Percentiles rank a stretch among this genome's conserved stretches.
Evolutionary conservation across 352 stramenopile genomes (phyloP).

Genomic region (Globisporangium rhizosaccharum): DNA sequence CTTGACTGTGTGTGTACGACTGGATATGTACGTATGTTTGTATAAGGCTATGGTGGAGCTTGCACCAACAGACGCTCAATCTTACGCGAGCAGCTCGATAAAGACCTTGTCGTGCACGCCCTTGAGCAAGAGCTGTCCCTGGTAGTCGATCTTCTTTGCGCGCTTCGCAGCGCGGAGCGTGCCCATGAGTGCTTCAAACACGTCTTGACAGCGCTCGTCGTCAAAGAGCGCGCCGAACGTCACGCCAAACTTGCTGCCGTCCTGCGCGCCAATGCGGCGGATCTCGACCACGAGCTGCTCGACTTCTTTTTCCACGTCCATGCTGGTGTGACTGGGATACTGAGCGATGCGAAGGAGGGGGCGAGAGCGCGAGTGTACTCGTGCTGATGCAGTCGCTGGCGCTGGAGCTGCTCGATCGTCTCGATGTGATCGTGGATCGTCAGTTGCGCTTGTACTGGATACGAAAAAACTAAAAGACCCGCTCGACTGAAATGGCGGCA

Average conservation of each 20-base stretch:
- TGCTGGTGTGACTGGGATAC: constrained; percentile 2
- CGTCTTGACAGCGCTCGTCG: constrained; percentile 73
- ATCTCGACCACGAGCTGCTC: constrained; percentile 70
- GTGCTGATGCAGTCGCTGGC: not conserved
- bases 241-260: constrained; percentile 48
- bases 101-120: constrained; percentile 73
- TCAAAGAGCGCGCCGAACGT: constrained; percentile 80
- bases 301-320: constrained; percentile 72
- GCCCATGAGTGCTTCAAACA: constrained; percentile 79
- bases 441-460: not conserved
- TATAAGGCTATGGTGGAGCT: too few species aligned
- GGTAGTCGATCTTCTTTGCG: constrained; percentile 70
- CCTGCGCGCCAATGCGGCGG: constrained; percentile 45
- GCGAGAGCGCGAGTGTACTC: not conserved
- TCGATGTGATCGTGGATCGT: not conserved
- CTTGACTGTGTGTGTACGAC: too few species aligned
- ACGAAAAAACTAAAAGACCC: not conserved
- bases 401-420: not conserved
- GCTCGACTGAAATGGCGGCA: not conserved
- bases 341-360: not conserved
- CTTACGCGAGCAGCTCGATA: constrained; percentile 53
- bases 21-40: not conserved
- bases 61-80: too few species aligned
- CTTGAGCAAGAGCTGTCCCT: constrained; percentile 81
- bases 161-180: constrained; percentile 78